These are phyloP conservation scores for Davidsoniella neocaledoniae DNA, from an alignment of 2,329 filamentous ascomycete genomes.

Conservation along the genomic window DNA sequence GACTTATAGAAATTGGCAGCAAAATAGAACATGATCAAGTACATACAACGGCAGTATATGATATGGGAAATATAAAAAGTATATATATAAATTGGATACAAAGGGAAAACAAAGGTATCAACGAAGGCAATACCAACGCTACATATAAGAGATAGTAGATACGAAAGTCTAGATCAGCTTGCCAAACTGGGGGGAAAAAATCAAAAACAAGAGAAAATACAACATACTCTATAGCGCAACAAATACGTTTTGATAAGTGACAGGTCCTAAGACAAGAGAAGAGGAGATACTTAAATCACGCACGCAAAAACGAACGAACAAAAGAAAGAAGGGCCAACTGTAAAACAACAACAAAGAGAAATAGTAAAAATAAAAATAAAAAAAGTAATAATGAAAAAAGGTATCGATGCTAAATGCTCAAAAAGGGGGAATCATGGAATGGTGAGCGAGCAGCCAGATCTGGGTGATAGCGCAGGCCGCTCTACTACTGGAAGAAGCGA, in stretches of 20 bases:
- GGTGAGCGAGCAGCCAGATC: neutral
- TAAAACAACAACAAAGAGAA: too few relatives aligned
- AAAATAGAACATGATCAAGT: too few relatives aligned
- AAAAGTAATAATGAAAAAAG: neutral
- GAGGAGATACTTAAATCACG: neutral
- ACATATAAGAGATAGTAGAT: too few relatives aligned
- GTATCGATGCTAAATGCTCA: neutral
- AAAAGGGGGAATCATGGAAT: slow-evolving; percentile 8
- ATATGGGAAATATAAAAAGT: too few relatives aligned
- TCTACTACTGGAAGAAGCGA: neutral
- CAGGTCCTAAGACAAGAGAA: neutral
- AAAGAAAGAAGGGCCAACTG: neutral
- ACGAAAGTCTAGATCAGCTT: too few relatives aligned
- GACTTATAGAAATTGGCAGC: too few relatives aligned
- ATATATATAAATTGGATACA: neutral
- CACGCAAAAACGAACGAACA: neutral
- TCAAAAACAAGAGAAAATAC: too few relatives aligned
- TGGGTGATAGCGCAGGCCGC: neutral
- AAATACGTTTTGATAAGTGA: too few relatives aligned
- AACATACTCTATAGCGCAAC: too few relatives aligned
- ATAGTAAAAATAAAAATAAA: neutral
- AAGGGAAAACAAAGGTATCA: neutral
- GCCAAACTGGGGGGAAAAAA: too few relatives aligned
- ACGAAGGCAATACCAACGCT: neutral
- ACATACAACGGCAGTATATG: too few relatives aligned